Evolutionary conservation across 306 rosid species (phyloP), one percentile per base, ranked within the genome.

Genomic region (Vachellia collinsii): DNA sequence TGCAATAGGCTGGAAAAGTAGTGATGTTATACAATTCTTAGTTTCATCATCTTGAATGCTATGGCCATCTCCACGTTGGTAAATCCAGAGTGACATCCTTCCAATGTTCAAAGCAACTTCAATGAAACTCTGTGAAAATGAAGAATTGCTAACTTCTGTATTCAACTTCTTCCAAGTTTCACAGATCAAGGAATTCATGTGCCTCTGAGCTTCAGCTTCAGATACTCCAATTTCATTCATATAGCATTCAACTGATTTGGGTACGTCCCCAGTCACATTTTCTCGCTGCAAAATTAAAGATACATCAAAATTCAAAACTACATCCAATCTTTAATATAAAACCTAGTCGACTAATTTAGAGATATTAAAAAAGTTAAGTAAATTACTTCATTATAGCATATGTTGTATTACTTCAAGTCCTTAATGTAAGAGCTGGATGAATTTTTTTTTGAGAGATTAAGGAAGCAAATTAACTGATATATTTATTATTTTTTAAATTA

Each of bases 181-280:
- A 19, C 22, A 14, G 7, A 83, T 83, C 72, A 83, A 51, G 16
- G 13, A 17, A 41, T 20, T 51, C 38, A 86, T 16, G 11, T 70
- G 56, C 34, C 22, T 17, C 0, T 36, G 70, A 3, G 85, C 89
- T 1, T 80, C 72, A 0, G 54, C 51, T 73, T 86, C 76, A 3
- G 54, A 77, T 7, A 47, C 81, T 36, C 77, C 72, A 4, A 19
- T 63, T 66, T 86, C 87, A 11, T 80, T 50, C 89, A 86, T 86
- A 43, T 80, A 80, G 34, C 87, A 86, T 8, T 81, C 81, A 10
- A 83, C 56, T 4, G 87, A 77, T 54, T 83, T 86, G 1, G 65
- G 58, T 74, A 61, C 42, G 3, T 81, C 89, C 4, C 87, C 80
- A 29, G 77, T 83, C 22, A 74, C 10, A 4, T 41, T 5, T 50